Evolutionary conservation across 441 rosid genomes (phyloP), one percentile per base, ranked within the genome.

Genomic region (Biscutella laevigata): DNA sequence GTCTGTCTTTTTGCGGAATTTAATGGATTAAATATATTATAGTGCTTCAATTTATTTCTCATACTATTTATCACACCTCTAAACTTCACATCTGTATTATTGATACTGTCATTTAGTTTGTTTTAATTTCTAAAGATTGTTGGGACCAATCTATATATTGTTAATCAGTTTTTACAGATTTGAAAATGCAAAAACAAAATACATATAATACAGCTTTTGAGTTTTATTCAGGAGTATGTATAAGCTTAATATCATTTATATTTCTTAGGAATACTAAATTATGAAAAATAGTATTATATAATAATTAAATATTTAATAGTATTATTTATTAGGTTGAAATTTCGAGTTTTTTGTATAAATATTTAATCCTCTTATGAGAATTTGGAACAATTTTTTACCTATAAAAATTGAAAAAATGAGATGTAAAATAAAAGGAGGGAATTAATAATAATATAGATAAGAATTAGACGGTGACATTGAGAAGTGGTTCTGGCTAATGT

Each of bases 1-100:
- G 52, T 67, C 52, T 67, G 71, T 46, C 71, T 32, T 53, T 34
- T 65, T 58, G 70, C 32, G 36, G 29, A 64, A 8, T 26, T 51
- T 37, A 14, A 42, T 36, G 20, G 43, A 66, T 40, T 53, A 53
- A 52, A 25, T 66, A 59, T 66, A n/a, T n/a, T n/a, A n/a, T 58
- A 57, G 26, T 39, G 32, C 29, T 10, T 28, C 50, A n/a, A n/a
- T n/a, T n/a, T n/a, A 44, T 44, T 47, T 59, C 17, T 49, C 21
- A 30, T 46, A 17, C 25, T 45, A 46, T 43, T 59, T 30, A 59
- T 45, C 61, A 30, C 38, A 38, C 16, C 51, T 28, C 70, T 53
- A 59, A 59, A 51, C 70, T 59, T 38, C 56, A 53, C 57, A 59
- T 53, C 49, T 61, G 53, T 53, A 59, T 24, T 39, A 47, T 40